Evolutionary conservation across 225 moss, liverwort and hornwort species (phyloP).

Genomic region (Lunularia cruciata): DNA sequence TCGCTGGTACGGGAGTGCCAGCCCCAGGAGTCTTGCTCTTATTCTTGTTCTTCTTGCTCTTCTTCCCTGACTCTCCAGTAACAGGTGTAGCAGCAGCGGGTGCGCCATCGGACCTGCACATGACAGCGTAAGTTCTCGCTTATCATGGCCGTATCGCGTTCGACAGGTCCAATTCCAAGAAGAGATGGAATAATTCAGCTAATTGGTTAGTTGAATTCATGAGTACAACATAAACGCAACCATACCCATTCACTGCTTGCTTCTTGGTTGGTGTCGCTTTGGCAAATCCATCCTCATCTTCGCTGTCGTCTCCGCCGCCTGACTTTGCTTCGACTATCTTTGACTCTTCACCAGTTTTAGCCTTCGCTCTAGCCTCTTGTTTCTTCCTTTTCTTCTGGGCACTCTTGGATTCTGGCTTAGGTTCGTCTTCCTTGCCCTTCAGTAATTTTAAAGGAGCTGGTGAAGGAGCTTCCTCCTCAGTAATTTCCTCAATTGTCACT

Average conservation of each 20-base stretch:
- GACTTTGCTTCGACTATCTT: not conserved
- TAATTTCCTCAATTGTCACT: conserved; percentile 39
- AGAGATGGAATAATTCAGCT: too few relatives aligned
- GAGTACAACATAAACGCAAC: not conserved
- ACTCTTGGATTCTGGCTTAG: conserved; percentile 8
- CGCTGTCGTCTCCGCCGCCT: conserved; percentile 48
- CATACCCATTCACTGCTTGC: conserved; percentile 54
- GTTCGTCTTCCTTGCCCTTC: not conserved
- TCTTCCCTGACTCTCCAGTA: conserved; percentile 44
- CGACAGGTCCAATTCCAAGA: too few relatives aligned
- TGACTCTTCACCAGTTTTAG: not conserved
- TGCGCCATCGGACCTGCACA: conserved; percentile 38
- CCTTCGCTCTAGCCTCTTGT: conserved; percentile 1
- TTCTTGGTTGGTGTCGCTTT: conserved; percentile 43
- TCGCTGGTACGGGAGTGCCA: not conserved
- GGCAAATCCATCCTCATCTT: conserved; percentile 80
- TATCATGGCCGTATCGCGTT: too few relatives aligned
- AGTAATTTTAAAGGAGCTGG: not conserved
- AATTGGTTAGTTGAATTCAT: too few relatives aligned
- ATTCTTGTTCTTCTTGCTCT: conserved; percentile 39
- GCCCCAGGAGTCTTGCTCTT: conserved; percentile 37
- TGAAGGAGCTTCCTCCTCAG: conserved; percentile 27
- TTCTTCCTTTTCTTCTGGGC: conserved; percentile 39
- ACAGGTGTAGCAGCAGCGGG: conserved; percentile 8
- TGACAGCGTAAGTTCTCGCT: too few relatives aligned